Base-by-base conservation (phyloP, 805 yeast species). In the Pichia scutulata region DNA sequence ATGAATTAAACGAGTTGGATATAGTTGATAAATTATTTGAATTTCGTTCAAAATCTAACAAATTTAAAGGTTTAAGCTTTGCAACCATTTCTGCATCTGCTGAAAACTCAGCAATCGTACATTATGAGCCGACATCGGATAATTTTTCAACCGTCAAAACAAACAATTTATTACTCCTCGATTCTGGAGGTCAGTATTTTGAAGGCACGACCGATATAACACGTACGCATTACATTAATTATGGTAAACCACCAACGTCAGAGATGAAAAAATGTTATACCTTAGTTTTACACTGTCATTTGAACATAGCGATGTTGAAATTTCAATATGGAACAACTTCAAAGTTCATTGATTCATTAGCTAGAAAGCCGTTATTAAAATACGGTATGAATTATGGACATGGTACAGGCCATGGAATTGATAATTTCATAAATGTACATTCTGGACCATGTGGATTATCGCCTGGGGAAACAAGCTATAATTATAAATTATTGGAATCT, bases 371-470 rank as follows among this genome's bases (percentile, higher is more conserved):
- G 47, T 70, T 93, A 52, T 86, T 95, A 89, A 72, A 79, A 39
- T 74, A 80, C 47, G 98, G 98, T 0, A 71, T 88, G 45, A 93
- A 87, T 64, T 93, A 86, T 64, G 79, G 83, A 55, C 99, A 93
- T 67, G 98, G 99, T 10, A 89, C 98, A 0, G 97, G 98, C 2
- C 99, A 93, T 67, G 99, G 99, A 5, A 86, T 93, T n/a, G 98
- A 97, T 2, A 76, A 90, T 21, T 92, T 76, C 63, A 79, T 95
- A 43, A 84, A 85, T 64, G 98, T 93, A 18, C 99, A 93, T 65
- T 97, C 95, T 62, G 93, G 95, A 0, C 98, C 98, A 1, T 76
- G 92, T 49, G 95, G 90, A 16, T 81, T 93, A 52, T 87, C 85
- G 52, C 66, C 68, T 13, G 39, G 49, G 6, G 49, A 58, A 41